Base-by-base conservation (phyloP, 495 filamentous ascomycete species). In the Hypoxylon cercidicola region DNA sequence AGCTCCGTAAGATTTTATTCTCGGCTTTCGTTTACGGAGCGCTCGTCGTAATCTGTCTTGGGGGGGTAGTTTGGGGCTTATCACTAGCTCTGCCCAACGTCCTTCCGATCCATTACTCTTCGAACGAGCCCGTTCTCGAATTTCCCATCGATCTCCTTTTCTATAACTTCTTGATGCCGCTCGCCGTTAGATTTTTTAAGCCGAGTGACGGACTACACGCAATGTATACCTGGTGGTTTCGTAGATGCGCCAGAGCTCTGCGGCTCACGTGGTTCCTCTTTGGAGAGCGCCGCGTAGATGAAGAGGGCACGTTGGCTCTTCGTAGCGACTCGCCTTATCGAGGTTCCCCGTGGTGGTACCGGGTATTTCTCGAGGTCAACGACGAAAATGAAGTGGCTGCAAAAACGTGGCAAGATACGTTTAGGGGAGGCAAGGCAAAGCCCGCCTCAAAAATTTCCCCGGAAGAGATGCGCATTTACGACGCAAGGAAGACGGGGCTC, bases 141-240 rank as follows among this genome's bases (percentile, higher is more conserved):
- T 98, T 98, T 64, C 95, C 95, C 1, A 86, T 97, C 48, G 96
- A 98, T 69, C 78, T 99, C 0, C 81, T 99, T 18, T 93, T 97
- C 74, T 99, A 97, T 79, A 97, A 98, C 74, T 96, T 97, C 73
- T 74, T 97, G 54, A 91, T 97, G 85, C 95, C 95, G 0, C 72
- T 95, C 34, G 88, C 91, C 4, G 84, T 97, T 51, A 87, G 85
- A 62, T 87, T 90, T 66, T 88, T 95, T 77, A 90, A 89, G 71
- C 96, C 95, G 3, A 90, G 91, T 23, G 89, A 95, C 67, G 89
- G 84, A 3, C 77, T 99, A 7, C 90, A 96, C 61, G 81, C 81
- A 25, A 86, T 96, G 79, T 99, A 97, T 72, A 87, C 85, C 40
- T 98, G 95, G 95, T 98, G 94, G 93, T 97, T 99, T 76, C 89